Evolutionary conservation across 164 flowering plant genomes (phyloP), one percentile per base, ranked within the genome.

Genomic region (Warburgia ugandensis): DNA sequence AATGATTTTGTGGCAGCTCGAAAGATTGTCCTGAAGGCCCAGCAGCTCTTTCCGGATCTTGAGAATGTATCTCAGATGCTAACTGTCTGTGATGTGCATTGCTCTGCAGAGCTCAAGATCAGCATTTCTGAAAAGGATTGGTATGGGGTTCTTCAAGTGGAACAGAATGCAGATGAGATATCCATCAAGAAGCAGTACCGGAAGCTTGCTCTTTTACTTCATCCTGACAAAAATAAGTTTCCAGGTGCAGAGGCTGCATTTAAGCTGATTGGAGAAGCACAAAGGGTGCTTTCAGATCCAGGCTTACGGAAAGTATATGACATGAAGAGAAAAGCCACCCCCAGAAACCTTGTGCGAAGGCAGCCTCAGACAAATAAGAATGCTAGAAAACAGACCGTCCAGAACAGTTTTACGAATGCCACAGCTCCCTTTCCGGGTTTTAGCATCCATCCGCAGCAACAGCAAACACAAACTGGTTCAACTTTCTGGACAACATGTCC

Each of bases 161-260:
- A 68, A 40, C 68, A 58, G 36, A 69, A 75, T 1, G 77, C 98
- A 5, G 83, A 85, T 62, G 98, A 81, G 39, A 61, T 68, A 5
- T 31, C 70, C 4, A 77, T 91, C 43, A 85, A 66, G 74, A 85
- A 82, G 61, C 98, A 87, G 55, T 91, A 71, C 48, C 53, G 81
- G 48, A 87, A 79, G 63, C 68, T 81, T 53, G 96, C 90, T 25
- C 79, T 87, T 25, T 63, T 43, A 3, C 88, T 87, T 59, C 92
- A 87, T 61, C 98, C 98, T 41, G 96, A 87, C 53, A 91, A 87
- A 59, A 91, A 87, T 64, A 74, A 76, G 52, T 76, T 81, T 62
- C 33, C 78, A 14, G 98, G 98, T 43, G 96, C 98, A 10, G 84
- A 80, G 62, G 80, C 81, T 56, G 98, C 96, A 19, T 91, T 87